phyloP scores from a whole-genome alignment of 2,329 filamentous ascomycete species.

The Chaetomiaceae sp. region DNA sequence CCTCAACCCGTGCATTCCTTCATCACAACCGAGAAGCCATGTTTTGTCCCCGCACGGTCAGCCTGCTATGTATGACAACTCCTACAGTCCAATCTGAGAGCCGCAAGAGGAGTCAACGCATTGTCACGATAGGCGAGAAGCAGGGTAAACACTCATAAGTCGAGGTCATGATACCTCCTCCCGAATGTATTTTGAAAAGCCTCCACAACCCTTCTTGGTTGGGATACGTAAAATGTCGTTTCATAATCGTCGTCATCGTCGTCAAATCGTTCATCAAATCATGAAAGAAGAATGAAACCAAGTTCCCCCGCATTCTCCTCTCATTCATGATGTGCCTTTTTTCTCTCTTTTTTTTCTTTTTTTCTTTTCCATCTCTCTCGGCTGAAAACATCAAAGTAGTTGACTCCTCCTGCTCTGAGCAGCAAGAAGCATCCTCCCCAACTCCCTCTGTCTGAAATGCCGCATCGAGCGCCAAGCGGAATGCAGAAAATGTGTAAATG shows the following conservation, averaged over 20 bases:
- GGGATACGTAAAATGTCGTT: background rate
- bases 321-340: background rate
- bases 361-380: too few relatives aligned
- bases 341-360: too few relatives aligned
- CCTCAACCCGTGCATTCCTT: too few relatives aligned
- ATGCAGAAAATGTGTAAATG: background rate
- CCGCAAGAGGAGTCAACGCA: too few relatives aligned
- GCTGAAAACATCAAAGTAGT: background rate
- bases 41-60: too few relatives aligned
- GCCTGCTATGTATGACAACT: too few relatives aligned
- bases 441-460: background rate
- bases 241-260: slow-evolving; percentile 10
- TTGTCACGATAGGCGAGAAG: too few relatives aligned
- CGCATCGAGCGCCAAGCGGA: background rate
- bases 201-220: too few relatives aligned
- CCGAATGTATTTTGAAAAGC: background rate
- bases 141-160: too few relatives aligned
- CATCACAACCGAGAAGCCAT: too few relatives aligned
- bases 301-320: background rate
- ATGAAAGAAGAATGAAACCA: background rate
- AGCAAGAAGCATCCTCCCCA: background rate
- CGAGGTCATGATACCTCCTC: background rate
- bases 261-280: background rate
- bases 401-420: background rate
- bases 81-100: too few relatives aligned